These are phyloP conservation scores for Pythium sp. DNA, from an alignment of 352 stramenopile genomes.

Conservation along the genomic window DNA sequence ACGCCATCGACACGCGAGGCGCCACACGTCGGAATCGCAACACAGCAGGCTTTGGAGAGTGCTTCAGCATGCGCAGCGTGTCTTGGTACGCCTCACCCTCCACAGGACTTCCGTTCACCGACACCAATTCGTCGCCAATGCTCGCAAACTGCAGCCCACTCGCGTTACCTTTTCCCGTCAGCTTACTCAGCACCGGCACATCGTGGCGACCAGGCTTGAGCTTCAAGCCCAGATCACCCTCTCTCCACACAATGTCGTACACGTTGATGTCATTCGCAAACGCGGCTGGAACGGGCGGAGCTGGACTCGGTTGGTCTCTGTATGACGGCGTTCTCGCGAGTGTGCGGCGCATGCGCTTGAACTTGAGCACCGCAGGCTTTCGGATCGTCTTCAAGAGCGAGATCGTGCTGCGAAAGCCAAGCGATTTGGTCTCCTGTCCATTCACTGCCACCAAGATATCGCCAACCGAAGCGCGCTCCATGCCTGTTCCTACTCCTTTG, in stretches of 20 bases:
- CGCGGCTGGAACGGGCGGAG: slow-evolving; percentile 25
- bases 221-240: slow-evolving; percentile 83
- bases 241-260: slow-evolving; percentile 88
- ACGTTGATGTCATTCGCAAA: slow-evolving; percentile 46
- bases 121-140: slow-evolving; percentile 81
- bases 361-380: slow-evolving; percentile 86
- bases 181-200: slow-evolving; percentile 77
- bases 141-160: slow-evolving; percentile 81
- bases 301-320: slow-evolving; percentile 28
- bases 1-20: slow-evolving; percentile 62
- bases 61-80: slow-evolving; percentile 84
- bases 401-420: slow-evolving; percentile 84
- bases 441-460: slow-evolving; percentile 85
- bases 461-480: slow-evolving; percentile 75
- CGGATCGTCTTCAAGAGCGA: slow-evolving; percentile 83
- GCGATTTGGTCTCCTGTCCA: slow-evolving; percentile 78
- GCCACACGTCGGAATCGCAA: slow-evolving; percentile 74
- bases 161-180: slow-evolving; percentile 80
- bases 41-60: slow-evolving; percentile 80
- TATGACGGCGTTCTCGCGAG: slow-evolving; percentile 58
- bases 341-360: slow-evolving; percentile 82
- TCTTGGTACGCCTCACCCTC: slow-evolving; percentile 82
- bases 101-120: slow-evolving; percentile 77
- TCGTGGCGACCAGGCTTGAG: slow-evolving; percentile 78
- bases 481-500: slow-evolving; percentile 80